Evolutionary conservation across 176 grass and related monocot species (phyloP).

Genomic region (Tillandsia fasciculata): DNA sequence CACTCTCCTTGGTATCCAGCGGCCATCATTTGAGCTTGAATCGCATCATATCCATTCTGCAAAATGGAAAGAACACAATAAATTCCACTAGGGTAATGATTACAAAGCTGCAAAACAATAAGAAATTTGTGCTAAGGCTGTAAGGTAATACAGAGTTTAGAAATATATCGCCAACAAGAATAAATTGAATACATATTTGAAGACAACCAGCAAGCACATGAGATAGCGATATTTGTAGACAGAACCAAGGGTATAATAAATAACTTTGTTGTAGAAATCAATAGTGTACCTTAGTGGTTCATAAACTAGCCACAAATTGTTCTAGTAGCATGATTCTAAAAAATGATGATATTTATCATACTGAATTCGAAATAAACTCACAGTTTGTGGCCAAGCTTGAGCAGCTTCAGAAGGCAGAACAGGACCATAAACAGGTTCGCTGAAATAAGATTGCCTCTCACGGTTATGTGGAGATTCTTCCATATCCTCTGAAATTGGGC

Average conservation of each 20-base stretch:
- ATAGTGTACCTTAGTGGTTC: not conserved
- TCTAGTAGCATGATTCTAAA: not conserved
- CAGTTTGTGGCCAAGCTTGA: constrained; percentile 72
- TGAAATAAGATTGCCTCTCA: constrained; percentile 72
- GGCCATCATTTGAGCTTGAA: constrained; percentile 71
- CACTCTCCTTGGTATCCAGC: constrained; percentile 80
- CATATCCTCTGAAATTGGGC: constrained; percentile 84
- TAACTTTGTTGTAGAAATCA: not conserved
- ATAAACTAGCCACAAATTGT: not conserved
- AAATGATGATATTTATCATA: constrained; percentile 3
- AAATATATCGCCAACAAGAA: not conserved
- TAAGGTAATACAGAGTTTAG: no score
- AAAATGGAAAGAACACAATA: constrained; percentile 7
- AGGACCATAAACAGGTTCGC: constrained; percentile 82
- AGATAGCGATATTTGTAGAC: not conserved
- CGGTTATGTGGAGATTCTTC: constrained; percentile 53
- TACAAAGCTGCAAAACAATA: no score
- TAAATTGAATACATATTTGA: not conserved
- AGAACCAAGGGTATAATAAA: not conserved
- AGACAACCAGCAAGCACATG: not conserved
- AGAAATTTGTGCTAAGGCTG: no score
- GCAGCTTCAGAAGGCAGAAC: constrained; percentile 62
- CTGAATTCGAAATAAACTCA: constrained; percentile 30
- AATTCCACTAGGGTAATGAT: not conserved
- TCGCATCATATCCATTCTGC: constrained; percentile 76